A percentile compares a stretch with the other conserved stretches of the same genome.
These are phyloP conservation scores for Geosiphon pyriformis DNA, from an alignment of 192 early-diverging fungal species.

Conservation along the genomic window DNA sequence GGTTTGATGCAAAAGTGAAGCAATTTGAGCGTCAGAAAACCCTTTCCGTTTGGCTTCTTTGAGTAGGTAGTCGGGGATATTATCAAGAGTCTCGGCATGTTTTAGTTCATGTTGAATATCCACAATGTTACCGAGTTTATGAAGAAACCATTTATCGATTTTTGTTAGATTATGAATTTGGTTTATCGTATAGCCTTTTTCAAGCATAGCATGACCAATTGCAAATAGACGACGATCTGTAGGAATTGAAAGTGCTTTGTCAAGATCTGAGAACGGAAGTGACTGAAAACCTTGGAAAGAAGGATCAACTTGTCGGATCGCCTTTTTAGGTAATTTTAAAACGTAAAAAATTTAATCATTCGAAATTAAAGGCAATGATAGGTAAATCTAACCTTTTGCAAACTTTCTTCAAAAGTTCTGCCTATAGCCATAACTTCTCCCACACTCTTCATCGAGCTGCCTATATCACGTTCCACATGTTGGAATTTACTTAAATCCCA, in stretches of 20 bases:
- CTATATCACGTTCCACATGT: constrained; percentile 83
- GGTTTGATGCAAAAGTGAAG: constrained; percentile 51
- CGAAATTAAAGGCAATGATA: too few species aligned
- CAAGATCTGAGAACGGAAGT: constrained; percentile 55
- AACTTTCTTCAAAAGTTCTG: constrained; percentile 94
- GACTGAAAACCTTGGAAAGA: constrained; percentile 77
- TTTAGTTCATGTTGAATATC: constrained; percentile 61
- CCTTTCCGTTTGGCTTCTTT: constrained; percentile 88
- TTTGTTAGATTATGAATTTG: constrained; percentile 84
- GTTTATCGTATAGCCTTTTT: constrained; percentile 89
- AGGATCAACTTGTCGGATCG: constrained; percentile 91
- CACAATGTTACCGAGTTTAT: constrained; percentile 86
- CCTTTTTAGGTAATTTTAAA: constrained; percentile 28
- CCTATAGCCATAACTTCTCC: constrained; percentile 99
- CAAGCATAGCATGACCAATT: constrained; percentile 85
- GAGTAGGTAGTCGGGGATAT: constrained; percentile 54
- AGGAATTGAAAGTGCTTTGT: constrained; percentile 84
- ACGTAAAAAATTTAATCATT: constrained; percentile 36
- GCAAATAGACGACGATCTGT: constrained; percentile 95
- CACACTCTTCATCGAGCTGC: constrained; percentile 94
- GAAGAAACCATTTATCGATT: constrained; percentile 98
- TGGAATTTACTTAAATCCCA: constrained; percentile 98
- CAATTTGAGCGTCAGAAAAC: constrained; percentile 93
- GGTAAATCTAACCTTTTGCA: constrained; percentile 93
- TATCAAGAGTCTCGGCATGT: constrained; percentile 55